Base-by-base conservation (phyloP, 2,329 filamentous ascomycete genomes). In the Colletotrichum viniferum region DNA sequence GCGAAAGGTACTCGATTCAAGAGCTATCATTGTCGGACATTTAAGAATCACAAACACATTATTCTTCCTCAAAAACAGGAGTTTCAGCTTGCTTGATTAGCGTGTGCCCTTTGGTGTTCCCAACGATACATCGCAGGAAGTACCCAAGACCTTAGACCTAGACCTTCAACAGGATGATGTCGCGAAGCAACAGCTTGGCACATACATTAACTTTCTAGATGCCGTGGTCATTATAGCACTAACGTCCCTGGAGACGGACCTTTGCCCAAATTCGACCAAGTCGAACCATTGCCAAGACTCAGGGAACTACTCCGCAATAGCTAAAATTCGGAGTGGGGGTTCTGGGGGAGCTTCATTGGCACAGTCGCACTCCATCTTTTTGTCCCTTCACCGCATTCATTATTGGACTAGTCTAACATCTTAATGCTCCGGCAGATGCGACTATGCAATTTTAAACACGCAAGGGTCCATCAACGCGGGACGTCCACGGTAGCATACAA, bases 301-400 rank as follows among this genome's bases (percentile, higher is more conserved):
- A n/a, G 56, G 56, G 56, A 61, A 61, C 60, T 32, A 34, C 60
- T 63, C 60, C 60, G 60, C 60, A n/a, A 63, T 24, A 63, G 60
- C 32, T 63, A 63, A 63, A 38, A 21, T 63, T 36, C 60, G 32
- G 60, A 63, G 60, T 63, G 30, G 28, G 28, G 32, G 28, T n/a
- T 63, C 60, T 63, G 30, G 60, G 58, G 58, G 28, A 14, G 28
- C 58, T 61, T 61, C 12, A 61, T 61, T 61, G 58, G 60, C n/a
- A 63, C 60, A 14, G 26, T 61, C 14, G 60, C 21, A 63, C 60
- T 38, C 60, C 60, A 63, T 63, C 18, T 36, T 63, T 63, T 36
- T 16, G 8, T 24, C 32, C 32, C n/a, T 63, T 36, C 21, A 36
- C 60, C 30, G 60, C 12, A 63, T 9, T 63, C 60, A 63, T 63